Evolutionary conservation across 495 filamentous ascomycete species (phyloP).

Genomic region (Aspergillus olivimuriae): DNA sequence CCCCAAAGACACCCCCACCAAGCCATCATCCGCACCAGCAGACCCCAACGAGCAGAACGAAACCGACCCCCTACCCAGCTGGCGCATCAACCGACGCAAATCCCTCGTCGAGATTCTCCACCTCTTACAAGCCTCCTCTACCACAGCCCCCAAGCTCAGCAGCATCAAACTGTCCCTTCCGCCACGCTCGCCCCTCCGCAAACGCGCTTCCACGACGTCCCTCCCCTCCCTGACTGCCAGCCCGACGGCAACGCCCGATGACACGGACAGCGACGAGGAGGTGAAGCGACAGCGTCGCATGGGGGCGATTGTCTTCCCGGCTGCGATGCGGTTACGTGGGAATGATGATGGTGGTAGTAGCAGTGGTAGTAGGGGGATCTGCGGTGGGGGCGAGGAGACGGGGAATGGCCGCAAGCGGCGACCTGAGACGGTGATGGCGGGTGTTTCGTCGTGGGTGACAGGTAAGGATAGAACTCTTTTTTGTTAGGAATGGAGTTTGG

Average conservation of each 20-base stretch:
- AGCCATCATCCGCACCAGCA: background rate
- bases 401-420: too few species aligned
- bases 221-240: background rate
- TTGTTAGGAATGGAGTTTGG: conserved; percentile 17
- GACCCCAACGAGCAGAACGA: background rate
- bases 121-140: conserved; percentile 6
- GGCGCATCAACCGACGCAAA: conserved; percentile 14
- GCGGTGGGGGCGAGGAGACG: background rate
- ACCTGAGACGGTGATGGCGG: too few species aligned
- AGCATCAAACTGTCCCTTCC: conserved; percentile 2
- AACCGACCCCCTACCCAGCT: conserved; percentile 7
- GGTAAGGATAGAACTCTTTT: conserved; percentile 13
- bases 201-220: background rate
- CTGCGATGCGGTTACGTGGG: background rate
- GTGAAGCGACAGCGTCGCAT: background rate
- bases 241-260: background rate
- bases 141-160: conserved; percentile 5
- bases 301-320: background rate
- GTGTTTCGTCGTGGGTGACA: too few species aligned
- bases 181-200: background rate
- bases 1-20: too few species aligned
- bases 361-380: background rate
- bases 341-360: background rate
- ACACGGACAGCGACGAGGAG: background rate
- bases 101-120: conserved; percentile 20